Percentiles rank a stretch among this genome's conserved stretches.
Conservation (phyloP, 148 eudicot species). For the Gaultheria prostrata region DNA sequence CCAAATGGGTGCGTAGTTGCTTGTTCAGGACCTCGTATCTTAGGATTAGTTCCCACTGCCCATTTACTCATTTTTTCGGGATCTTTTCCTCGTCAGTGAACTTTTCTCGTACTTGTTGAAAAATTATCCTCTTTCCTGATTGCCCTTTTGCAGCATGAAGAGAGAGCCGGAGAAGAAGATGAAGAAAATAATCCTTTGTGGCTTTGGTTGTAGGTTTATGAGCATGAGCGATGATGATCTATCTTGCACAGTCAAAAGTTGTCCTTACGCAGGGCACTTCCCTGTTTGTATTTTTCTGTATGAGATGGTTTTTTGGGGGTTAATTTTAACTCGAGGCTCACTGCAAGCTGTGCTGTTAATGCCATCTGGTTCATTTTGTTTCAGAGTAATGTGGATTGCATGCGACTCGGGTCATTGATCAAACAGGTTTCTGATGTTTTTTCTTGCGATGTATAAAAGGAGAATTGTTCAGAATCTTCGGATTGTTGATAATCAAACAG, state of each 20-base stretch:
- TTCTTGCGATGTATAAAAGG: too few relatives aligned
- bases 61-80: not conserved
- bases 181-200: not conserved
- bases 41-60: not conserved
- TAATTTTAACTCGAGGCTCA: too few relatives aligned
- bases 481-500: too few relatives aligned
- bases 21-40: not conserved
- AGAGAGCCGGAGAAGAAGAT: slow-evolving; percentile 20
- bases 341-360: not conserved
- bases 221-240: not conserved
- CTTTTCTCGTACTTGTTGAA: not conserved
- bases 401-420: too few relatives aligned
- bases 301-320: too few relatives aligned
- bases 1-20: not conserved
- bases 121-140: not conserved
- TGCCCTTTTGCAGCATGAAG: slow-evolving; percentile 35
- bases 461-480: too few relatives aligned
- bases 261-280: not conserved
- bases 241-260: not conserved
- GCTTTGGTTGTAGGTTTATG: not conserved
- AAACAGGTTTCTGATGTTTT: too few relatives aligned
- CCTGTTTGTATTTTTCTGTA: not conserved
- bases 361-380: not conserved
- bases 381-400: not conserved
- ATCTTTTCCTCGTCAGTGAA: not conserved